Base-by-base conservation (phyloP, 108 stramenopile genomes). In the Fragilaria crotonensis region DNA sequence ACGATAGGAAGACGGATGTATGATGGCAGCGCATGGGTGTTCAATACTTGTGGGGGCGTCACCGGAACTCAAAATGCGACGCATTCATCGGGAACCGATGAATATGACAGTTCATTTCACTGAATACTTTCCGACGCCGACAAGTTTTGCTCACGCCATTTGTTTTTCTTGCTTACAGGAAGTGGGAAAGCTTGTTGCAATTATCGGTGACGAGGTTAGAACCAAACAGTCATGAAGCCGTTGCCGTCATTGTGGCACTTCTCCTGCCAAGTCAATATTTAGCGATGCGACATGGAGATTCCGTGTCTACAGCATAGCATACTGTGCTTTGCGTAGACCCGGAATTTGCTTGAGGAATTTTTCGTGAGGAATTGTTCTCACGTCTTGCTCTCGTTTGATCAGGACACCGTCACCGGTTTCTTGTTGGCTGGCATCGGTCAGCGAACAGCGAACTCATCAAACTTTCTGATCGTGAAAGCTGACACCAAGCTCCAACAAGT, bases 371-470 rank as follows among this genome's bases (percentile, higher is more conserved):
- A 26, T 5, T 25, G 23, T 4, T 30, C 33, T 45, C 25, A 31
- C 63, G 26, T 33, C 23, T 29, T 17, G 50, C 20, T 5, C 54
- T 23, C 45, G 30, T 32, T 53, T 5, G 32, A 25, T 68, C 54
- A 97, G 95, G 98, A 98, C 75, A 98, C 98, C 17, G 96, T 97
- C 51, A 95, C 95, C 54, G 98, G 98, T 0, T 98, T 98, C 75
- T 76, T 98, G 48, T 78, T 98, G 54, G 96, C 98, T 2, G 98
- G 98, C 25, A 82, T 95, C 30, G 98, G 98, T 14, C 96, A 98
- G 65, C 83, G 98, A 45, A 97, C 90, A 9, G 89, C 93, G n/a
- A 74, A 91, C 44, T 79, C 78, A 5, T 86, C 86, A 52, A 98
- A 98, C 81, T 98, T 98, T 67, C 77, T 98, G 52, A 92, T 96